Percentiles rank a stretch among this genome's conserved stretches.
Conservation (phyloP, 2,329 filamentous ascomycete species). For the Aphanocladium album region DNA sequence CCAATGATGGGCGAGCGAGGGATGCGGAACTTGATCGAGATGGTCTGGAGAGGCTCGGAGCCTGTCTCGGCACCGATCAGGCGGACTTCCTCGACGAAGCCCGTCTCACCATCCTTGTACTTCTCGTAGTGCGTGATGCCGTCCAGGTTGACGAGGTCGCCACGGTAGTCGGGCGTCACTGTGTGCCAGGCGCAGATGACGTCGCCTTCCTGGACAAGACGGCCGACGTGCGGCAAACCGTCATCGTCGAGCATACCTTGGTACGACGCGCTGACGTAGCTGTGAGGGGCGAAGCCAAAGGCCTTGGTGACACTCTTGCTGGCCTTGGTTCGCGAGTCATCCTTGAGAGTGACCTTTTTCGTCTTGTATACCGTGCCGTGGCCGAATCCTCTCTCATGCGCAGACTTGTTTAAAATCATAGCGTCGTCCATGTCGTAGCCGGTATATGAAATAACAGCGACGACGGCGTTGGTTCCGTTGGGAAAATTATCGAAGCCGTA, state of each 20-base stretch:
- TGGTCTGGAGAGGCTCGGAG: slow-evolving; percentile 75
- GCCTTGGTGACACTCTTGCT: slow-evolving; percentile 69
- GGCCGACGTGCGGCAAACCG: slow-evolving; percentile 77
- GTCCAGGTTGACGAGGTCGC: slow-evolving; percentile 78
- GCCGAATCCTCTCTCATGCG: slow-evolving; percentile 91
- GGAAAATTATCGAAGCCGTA: slow-evolving; percentile 98
- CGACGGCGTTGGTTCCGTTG: slow-evolving; percentile 90
- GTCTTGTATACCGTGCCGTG: slow-evolving; percentile 98
- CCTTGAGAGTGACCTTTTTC: slow-evolving; percentile 81
- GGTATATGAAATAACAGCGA: slow-evolving; percentile 97
- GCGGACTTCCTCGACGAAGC: slow-evolving; percentile 88
- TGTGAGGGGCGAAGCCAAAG: slow-evolving; percentile 84
- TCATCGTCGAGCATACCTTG: slow-evolving; percentile 77
- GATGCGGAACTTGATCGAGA: slow-evolving; percentile 90
- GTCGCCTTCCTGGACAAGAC: slow-evolving; percentile 72
- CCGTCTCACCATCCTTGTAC: slow-evolving; percentile 88
- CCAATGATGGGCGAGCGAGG: slow-evolving; percentile 89
- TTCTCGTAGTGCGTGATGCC: slow-evolving; percentile 82
- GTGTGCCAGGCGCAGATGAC: slow-evolving; percentile 86
- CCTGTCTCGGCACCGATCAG: slow-evolving; percentile 82
- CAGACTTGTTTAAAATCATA: slow-evolving; percentile 98
- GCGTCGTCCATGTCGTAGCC: slow-evolving; percentile 99
- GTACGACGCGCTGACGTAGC: slow-evolving; percentile 64
- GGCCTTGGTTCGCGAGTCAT: slow-evolving; percentile 64
- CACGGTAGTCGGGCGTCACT: slow-evolving; percentile 73